Evolutionary conservation across 1,139 yeast genomes (phyloP).

Genomic region (Kodamaea anthophila): DNA sequence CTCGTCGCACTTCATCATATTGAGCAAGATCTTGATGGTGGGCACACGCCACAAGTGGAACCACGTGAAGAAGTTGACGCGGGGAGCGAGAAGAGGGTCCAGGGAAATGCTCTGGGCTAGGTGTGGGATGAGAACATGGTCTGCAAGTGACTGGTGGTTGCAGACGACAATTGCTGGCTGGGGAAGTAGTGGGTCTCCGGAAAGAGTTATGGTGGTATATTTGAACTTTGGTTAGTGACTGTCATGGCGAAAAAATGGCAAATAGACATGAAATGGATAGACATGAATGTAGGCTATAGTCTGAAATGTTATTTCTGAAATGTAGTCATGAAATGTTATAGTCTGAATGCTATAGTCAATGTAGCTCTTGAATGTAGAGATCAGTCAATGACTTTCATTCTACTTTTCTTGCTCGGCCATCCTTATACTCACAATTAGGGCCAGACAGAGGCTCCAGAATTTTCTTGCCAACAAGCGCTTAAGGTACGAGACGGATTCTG

Average conservation of each 20-base stretch:
- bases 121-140: constrained; percentile 43
- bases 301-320: too few relatives aligned
- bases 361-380: too few relatives aligned
- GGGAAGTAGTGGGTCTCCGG: constrained; percentile 38
- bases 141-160: constrained; percentile 54
- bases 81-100: constrained; percentile 25
- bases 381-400: too few relatives aligned
- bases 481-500: constrained; percentile 21
- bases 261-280: too few relatives aligned
- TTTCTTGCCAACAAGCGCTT: constrained; percentile 17
- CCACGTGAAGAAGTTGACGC: constrained; percentile 56
- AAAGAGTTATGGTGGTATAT: constrained; percentile 30
- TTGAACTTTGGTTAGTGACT: constrained; percentile 17
- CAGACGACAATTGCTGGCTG: constrained; percentile 45
- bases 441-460: constrained; percentile 34
- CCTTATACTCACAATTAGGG: constrained; percentile 24
- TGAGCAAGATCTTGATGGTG: constrained; percentile 31
- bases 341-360: too few relatives aligned
- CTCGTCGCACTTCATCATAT: constrained; percentile 49
- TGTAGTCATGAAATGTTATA: too few relatives aligned
- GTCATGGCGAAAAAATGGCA: too few relatives aligned
- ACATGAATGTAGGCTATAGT: too few relatives aligned
- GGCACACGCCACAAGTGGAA: constrained; percentile 54
- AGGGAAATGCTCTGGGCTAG: constrained; percentile 27
- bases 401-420: too few relatives aligned